These are phyloP conservation scores for Kodamaea sagamina DNA, from an alignment of 805 yeast species.

Conservation along the genomic window DNA sequence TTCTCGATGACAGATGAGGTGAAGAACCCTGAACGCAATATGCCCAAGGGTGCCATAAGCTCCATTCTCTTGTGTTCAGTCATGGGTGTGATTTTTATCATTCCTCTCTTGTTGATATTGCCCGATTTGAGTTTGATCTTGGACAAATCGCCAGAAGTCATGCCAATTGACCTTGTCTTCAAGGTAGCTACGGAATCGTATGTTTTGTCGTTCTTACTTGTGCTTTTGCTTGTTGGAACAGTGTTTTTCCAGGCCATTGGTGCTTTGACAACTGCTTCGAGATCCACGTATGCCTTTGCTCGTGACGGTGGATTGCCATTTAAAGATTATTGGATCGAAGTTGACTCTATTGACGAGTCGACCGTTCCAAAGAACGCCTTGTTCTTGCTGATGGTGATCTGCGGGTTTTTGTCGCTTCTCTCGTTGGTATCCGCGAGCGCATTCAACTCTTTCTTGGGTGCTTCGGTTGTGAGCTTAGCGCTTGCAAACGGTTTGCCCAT, in stretches of 20 bases:
- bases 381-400: constrained; percentile 60
- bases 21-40: constrained; percentile 66
- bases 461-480: constrained; percentile 74
- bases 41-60: constrained; percentile 70
- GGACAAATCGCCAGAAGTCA: constrained; percentile 60
- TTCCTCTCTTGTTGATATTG: constrained; percentile 70
- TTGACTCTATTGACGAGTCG: constrained; percentile 56
- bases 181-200: constrained; percentile 68
- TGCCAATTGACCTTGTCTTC: constrained; percentile 80
- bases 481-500: constrained; percentile 79
- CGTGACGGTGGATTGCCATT: constrained; percentile 81
- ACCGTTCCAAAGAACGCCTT: constrained; percentile 73
- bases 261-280: constrained; percentile 75
- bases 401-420: constrained; percentile 60
- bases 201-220: constrained; percentile 67
- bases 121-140: constrained; percentile 62
- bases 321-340: constrained; percentile 63
- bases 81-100: constrained; percentile 71
- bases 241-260: constrained; percentile 77
- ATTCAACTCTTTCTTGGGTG: constrained; percentile 81
- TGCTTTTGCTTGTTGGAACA: constrained; percentile 66
- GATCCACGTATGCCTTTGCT: constrained; percentile 80
- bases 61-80: constrained; percentile 64
- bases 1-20: constrained; percentile 85
- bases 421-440: constrained; percentile 73